Percentiles rank a stretch among this genome's conserved stretches.
phyloP scores from a whole-genome alignment of 345 rosid species.

The Anacardium occidentale region DNA sequence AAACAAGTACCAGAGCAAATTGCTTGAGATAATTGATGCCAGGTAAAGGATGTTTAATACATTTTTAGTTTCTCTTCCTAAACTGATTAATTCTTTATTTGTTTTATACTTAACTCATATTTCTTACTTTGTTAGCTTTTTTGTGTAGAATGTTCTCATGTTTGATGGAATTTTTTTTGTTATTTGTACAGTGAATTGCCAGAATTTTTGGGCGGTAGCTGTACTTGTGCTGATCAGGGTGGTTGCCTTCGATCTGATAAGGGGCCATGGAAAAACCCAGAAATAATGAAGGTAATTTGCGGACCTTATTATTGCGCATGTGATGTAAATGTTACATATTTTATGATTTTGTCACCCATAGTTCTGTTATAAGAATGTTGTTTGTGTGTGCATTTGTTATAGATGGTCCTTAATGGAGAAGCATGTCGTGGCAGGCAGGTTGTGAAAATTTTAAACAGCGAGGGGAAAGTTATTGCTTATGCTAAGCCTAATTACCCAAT shows the following conservation, averaged over 20 bases:
- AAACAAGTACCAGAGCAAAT: conserved; percentile 73
- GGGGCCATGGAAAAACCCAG: conserved; percentile 98
- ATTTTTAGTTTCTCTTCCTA: background rate
- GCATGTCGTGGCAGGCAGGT: conserved; percentile 78
- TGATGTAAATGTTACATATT: conserved; percentile 15
- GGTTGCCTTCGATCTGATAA: conserved; percentile 96
- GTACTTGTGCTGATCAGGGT: conserved; percentile 82
- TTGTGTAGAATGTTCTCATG: background rate
- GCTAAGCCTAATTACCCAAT: conserved; percentile 79
- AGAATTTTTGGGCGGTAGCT: conserved; percentile 81
- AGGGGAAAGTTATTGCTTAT: conserved; percentile 90
- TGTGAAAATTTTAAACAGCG: conserved; percentile 82
- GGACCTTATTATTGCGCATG: conserved; percentile 5
- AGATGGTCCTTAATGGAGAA: conserved; percentile 88
- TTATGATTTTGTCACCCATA: background rate
- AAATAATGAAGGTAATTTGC: conserved; percentile 60
- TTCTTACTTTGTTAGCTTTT: background rate
- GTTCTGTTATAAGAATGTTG: background rate
- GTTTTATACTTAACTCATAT: background rate
- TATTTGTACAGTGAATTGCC: conserved; percentile 77
- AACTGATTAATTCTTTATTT: background rate
- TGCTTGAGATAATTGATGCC: conserved; percentile 88
- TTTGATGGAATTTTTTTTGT: conserved; percentile 1
- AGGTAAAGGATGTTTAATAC: conserved; percentile 40
- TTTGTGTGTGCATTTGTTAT: conserved; percentile 27